Conservation (phyloP, 2,329 filamentous ascomycete genomes). For the Fusarium ambrosium region DNA sequence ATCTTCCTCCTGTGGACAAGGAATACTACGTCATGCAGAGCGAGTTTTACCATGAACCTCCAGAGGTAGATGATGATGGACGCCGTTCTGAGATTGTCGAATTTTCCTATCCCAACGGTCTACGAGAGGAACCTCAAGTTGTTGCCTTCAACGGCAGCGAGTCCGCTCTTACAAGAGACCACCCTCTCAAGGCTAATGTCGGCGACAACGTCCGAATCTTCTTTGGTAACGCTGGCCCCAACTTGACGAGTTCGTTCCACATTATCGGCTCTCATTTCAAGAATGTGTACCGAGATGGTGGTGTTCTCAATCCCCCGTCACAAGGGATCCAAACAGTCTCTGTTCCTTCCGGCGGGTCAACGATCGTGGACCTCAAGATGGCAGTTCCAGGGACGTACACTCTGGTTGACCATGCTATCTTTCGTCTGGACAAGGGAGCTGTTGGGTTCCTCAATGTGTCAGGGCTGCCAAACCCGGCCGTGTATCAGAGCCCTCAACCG, state of each 20-base stretch:
- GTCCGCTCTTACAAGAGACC: conserved; percentile 23
- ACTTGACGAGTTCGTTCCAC: conserved; percentile 28
- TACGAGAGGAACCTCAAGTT: not conserved
- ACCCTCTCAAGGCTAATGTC: conserved; percentile 24
- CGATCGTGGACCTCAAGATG: conserved; percentile 32
- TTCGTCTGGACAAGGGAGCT: conserved; percentile 26
- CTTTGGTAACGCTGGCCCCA: conserved; percentile 30
- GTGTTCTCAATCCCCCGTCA: conserved; percentile 4
- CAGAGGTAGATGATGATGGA: conserved; percentile 25
- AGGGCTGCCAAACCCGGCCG: not conserved
- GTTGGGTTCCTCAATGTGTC: conserved; percentile 13
- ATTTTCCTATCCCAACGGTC: conserved; percentile 24
- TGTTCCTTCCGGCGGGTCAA: conserved; percentile 21
- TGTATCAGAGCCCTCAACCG: conserved; percentile 4
- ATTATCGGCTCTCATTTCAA: conserved; percentile 27
- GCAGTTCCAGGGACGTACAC: conserved; percentile 28
- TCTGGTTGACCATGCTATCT: conserved; percentile 25
- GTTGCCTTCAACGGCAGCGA: conserved; percentile 18
- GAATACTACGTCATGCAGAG: conserved; percentile 35
- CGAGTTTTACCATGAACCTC: conserved; percentile 33
- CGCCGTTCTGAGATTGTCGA: conserved; percentile 25
- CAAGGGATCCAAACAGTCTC: conserved; percentile 22
- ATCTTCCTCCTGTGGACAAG: conserved; percentile 22
- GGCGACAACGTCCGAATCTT: conserved; percentile 21
- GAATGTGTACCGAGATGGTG: conserved; percentile 27